A percentile compares a stretch with the other conserved stretches of the same genome.
These are phyloP conservation scores for Komagataella kurtzmanii DNA, from an alignment of 805 yeast genomes.

Conservation along the genomic window DNA sequence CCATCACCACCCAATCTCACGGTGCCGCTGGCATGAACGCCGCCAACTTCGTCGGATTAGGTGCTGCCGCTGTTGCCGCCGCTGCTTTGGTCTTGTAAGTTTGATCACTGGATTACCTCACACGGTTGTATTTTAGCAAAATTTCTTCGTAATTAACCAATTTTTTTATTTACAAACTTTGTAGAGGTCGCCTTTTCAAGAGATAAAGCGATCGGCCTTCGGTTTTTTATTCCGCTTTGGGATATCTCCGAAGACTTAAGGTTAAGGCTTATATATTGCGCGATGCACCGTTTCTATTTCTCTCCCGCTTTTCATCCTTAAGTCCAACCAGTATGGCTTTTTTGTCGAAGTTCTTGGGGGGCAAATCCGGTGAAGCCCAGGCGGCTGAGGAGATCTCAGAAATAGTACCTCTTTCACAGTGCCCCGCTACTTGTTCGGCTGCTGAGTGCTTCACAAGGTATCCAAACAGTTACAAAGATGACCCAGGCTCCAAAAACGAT, in stretches of 20 bases:
- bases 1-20: neutral
- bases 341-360: constrained; percentile 1
- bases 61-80: neutral
- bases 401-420: constrained; percentile 30
- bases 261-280: neutral
- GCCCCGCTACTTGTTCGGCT: constrained; percentile 38
- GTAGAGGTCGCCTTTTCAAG: neutral
- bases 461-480: constrained; percentile 37
- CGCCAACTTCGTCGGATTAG: neutral
- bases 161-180: neutral
- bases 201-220: neutral
- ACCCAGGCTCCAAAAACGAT: constrained; percentile 10
- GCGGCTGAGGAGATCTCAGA: constrained; percentile 17
- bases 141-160: neutral
- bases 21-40: neutral
- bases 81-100: neutral
- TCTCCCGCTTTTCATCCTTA: neutral
- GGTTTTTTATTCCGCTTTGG: neutral
- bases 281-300: neutral
- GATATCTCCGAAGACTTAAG: neutral
- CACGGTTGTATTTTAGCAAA: neutral
- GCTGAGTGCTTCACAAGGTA: constrained; percentile 35
- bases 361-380: constrained; percentile 1
- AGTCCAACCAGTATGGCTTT: constrained; percentile 2
- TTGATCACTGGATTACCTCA: neutral